Percentiles rank a stretch among this genome's conserved stretches.
Evolutionary conservation across 2,329 filamentous ascomycete species (phyloP).

Genomic region (Oidium heveae): DNA sequence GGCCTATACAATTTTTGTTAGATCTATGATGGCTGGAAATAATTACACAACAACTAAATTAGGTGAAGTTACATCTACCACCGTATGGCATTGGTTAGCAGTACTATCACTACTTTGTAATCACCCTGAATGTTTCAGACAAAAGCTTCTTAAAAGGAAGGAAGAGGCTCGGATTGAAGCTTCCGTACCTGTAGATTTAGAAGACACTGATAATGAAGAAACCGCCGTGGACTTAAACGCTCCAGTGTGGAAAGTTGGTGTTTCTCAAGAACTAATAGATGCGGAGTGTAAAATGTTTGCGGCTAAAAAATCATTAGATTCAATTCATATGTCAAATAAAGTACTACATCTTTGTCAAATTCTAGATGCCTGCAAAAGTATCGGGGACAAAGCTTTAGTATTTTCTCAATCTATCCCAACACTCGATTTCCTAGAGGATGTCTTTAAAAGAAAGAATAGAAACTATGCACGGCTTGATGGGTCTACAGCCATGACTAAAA

Average conservation of each 20-base stretch:
- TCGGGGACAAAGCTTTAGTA: slow-evolving; percentile 50
- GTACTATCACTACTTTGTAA: slow-evolving; percentile 28
- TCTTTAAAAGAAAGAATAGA: slow-evolving; percentile 25
- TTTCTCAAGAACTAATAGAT: slow-evolving; percentile 12
- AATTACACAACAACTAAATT: slow-evolving; percentile 10
- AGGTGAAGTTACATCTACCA: slow-evolving; percentile 16
- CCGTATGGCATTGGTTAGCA: slow-evolving; percentile 27
- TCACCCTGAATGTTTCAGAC: slow-evolving; percentile 22
- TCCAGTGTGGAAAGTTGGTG: slow-evolving; percentile 10
- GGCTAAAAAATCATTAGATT: slow-evolving; percentile 13
- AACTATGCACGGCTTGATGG: slow-evolving; percentile 42
- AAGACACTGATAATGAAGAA: slow-evolving; percentile 5
- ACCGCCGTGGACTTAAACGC: slow-evolving; percentile 7
- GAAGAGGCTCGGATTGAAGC: slow-evolving; percentile 8
- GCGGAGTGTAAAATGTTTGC: slow-evolving; percentile 16
- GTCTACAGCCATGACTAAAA: slow-evolving; percentile 23
- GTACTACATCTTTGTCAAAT: slow-evolving; percentile 42
- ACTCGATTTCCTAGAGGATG: slow-evolving; percentile 38
- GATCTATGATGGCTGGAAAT: slow-evolving; percentile 12
- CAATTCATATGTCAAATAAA: slow-evolving; percentile 38
- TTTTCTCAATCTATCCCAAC: slow-evolving; percentile 53
- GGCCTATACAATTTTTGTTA: slow-evolving; percentile 31
- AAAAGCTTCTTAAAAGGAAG: slow-evolving; percentile 21
- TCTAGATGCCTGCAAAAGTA: slow-evolving; percentile 32
- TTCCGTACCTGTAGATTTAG: neutral